Conservation (phyloP, 23 red algal genomes). For the Gracilaria gracilis region DNA sequence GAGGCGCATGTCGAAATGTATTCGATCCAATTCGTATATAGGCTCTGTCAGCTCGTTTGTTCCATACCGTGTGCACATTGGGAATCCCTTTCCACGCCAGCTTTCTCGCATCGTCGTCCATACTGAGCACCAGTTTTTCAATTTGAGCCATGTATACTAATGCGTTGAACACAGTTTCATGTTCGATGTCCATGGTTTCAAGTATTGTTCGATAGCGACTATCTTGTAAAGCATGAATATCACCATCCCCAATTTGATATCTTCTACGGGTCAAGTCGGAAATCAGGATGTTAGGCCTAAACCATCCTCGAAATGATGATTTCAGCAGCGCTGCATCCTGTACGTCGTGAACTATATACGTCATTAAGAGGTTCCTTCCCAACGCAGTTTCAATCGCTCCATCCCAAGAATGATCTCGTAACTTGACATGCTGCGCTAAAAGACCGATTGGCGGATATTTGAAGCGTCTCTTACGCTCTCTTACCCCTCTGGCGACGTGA, state of each 20-base stretch:
- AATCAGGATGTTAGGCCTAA: conserved; percentile 49
- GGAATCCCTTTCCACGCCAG: conserved; percentile 49
- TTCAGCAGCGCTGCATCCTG: conserved; percentile 51
- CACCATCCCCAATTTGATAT: conserved; percentile 32
- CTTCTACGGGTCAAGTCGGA: conserved; percentile 22
- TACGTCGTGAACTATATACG: conserved; percentile 77
- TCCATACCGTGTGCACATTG: conserved; percentile 50
- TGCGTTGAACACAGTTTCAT: conserved; percentile 78
- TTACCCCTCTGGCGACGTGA: conserved; percentile 2
- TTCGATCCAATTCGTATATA: conserved; percentile 57
- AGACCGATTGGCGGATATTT: conserved; percentile 77
- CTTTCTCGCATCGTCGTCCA: conserved; percentile 32
- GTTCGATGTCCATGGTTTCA: conserved; percentile 39
- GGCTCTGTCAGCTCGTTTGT: conserved; percentile 49
- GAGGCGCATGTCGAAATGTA: conserved; percentile 45
- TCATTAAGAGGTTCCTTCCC: conserved; percentile 37
- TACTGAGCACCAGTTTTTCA: conserved; percentile 72
- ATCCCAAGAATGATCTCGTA: conserved; percentile 82
- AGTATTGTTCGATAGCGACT: conserved; percentile 61
- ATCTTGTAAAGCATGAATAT: conserved; percentile 27
- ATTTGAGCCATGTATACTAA: conserved; percentile 82
- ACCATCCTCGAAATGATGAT: conserved; percentile 33
- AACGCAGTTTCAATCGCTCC: conserved; percentile 71
- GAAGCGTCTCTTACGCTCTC: conserved; percentile 29
- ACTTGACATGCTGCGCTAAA: conserved; percentile 68